phyloP scores from a whole-genome alignment of 805 yeast species.

The Teunomyces cretensis region DNA sequence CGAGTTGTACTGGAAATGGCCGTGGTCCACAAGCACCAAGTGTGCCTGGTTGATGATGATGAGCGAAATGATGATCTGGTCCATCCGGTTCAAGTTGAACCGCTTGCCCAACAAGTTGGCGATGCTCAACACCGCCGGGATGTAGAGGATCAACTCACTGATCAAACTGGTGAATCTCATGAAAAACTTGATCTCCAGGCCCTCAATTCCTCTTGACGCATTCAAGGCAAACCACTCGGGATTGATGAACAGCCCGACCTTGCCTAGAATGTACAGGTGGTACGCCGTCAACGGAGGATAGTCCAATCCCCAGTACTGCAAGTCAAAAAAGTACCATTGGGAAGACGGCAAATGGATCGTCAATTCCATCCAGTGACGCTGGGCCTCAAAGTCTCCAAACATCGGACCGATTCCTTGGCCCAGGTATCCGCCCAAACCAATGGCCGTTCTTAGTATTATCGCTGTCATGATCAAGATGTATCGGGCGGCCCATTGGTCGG shows the following conservation, averaged over 20 bases:
- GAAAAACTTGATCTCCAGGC: conserved; percentile 64
- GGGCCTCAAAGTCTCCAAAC: conserved; percentile 97
- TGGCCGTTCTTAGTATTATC: conserved; percentile 73
- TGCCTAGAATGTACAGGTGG: conserved; percentile 81
- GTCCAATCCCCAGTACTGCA: conserved; percentile 94
- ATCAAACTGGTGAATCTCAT: conserved; percentile 81
- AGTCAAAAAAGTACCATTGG: conserved; percentile 87
- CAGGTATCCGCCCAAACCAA: conserved; percentile 86
- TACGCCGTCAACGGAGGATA: conserved; percentile 96
- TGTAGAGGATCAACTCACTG: conserved; percentile 71
- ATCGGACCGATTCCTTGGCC: conserved; percentile 73
- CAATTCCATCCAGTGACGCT: conserved; percentile 96
- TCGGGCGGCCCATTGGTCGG: conserved; percentile 87
- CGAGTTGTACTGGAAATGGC: conserved; percentile 93
- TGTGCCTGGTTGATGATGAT: conserved; percentile 85
- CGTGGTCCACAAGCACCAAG: conserved; percentile 85
- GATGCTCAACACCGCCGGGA: conserved; percentile 77
- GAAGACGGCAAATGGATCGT: conserved; percentile 71
- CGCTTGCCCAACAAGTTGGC: conserved; percentile 70
- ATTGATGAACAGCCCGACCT: conserved; percentile 63
- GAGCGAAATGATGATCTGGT: conserved; percentile 73
- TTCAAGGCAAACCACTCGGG: conserved; percentile 75
- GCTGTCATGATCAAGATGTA: conserved; percentile 74
- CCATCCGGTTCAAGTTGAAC: conserved; percentile 57
- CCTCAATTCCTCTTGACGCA: conserved; percentile 74